phyloP scores from a whole-genome alignment of 345 rosid species.

The Citrus sp. region DNA sequence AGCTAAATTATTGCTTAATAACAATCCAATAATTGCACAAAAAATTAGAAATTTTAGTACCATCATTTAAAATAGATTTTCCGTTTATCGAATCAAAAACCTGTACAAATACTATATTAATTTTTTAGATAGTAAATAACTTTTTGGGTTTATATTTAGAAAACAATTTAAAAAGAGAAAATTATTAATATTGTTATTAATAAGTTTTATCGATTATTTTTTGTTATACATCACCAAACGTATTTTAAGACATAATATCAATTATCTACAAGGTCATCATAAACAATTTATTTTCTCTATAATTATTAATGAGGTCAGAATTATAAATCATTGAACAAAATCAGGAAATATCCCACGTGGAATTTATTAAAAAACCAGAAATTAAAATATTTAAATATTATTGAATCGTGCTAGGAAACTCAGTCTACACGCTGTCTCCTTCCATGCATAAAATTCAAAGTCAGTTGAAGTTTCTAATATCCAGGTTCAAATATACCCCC shows the following conservation, averaged over 20 bases:
- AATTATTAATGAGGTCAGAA: background rate
- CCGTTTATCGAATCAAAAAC: too few relatives aligned
- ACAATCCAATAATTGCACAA: background rate
- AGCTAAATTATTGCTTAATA: background rate
- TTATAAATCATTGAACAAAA: background rate
- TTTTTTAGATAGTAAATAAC: too few relatives aligned
- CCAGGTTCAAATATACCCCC: background rate
- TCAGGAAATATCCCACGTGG: background rate
- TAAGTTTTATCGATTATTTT: too few relatives aligned
- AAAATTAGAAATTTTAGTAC: too few relatives aligned
- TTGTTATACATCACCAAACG: too few relatives aligned
- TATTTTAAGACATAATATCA: too few relatives aligned
- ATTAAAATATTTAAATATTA: too few relatives aligned
- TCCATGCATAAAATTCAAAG: constrained; percentile 4
- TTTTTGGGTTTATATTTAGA: too few relatives aligned
- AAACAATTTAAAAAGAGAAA: too few relatives aligned
- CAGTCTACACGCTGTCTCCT: background rate
- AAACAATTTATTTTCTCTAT: background rate
- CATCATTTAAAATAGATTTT: too few relatives aligned
- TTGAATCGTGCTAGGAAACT: background rate
- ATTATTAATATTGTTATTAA: too few relatives aligned
- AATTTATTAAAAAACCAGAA: background rate
- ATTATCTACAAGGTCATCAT: background rate
- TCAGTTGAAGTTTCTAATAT: background rate
- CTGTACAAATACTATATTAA: too few relatives aligned